Percentiles rank a stretch among this genome's conserved stretches.
Conservation (phyloP, 176 grass and related monocot species). For the Triticum timopheevii region DNA sequence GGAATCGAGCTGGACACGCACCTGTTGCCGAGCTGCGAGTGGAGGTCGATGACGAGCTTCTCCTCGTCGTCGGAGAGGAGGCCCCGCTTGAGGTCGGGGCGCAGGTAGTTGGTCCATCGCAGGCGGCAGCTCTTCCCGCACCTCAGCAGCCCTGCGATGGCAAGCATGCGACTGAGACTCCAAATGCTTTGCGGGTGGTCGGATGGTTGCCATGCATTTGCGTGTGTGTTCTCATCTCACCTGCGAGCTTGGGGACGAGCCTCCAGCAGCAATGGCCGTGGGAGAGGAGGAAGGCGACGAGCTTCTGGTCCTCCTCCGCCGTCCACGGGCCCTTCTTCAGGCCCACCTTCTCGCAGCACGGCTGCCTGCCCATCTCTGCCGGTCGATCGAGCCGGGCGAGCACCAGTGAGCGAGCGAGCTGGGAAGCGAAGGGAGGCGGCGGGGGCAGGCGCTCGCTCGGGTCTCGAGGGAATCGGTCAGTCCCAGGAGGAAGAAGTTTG, state of each 20-base stretch:
- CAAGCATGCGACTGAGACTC: too few species aligned
- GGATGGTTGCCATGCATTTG: too few species aligned
- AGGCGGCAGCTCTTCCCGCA: conserved; percentile 99
- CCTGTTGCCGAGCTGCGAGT: conserved; percentile 90
- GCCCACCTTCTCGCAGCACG: conserved; percentile 89
- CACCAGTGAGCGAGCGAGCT: background rate
- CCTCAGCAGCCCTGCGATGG: conserved; percentile 52
- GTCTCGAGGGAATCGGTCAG: background rate
- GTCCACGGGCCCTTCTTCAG: conserved; percentile 94
- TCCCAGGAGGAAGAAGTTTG: background rate
- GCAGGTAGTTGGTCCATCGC: conserved; percentile 90
- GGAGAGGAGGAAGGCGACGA: conserved; percentile 74
- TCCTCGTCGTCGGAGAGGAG: conserved; percentile 66
- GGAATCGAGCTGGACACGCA: background rate
- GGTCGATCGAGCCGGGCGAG: background rate
- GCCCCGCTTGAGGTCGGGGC: conserved; percentile 91
- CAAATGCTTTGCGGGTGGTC: too few species aligned
- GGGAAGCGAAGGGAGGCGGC: too few species aligned
- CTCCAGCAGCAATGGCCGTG: conserved; percentile 87
- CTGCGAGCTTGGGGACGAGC: conserved; percentile 86
- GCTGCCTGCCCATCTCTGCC: conserved; percentile 77
- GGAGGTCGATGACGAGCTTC: conserved; percentile 79
- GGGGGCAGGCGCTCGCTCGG: background rate
- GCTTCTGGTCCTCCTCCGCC: conserved; percentile 83
- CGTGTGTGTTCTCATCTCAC: too few species aligned